A percentile compares a stretch with the other conserved stretches of the same genome.
These are phyloP conservation scores for Meyerozyma athensensis DNA, from an alignment of 1,139 yeast genomes.

Conservation along the genomic window DNA sequence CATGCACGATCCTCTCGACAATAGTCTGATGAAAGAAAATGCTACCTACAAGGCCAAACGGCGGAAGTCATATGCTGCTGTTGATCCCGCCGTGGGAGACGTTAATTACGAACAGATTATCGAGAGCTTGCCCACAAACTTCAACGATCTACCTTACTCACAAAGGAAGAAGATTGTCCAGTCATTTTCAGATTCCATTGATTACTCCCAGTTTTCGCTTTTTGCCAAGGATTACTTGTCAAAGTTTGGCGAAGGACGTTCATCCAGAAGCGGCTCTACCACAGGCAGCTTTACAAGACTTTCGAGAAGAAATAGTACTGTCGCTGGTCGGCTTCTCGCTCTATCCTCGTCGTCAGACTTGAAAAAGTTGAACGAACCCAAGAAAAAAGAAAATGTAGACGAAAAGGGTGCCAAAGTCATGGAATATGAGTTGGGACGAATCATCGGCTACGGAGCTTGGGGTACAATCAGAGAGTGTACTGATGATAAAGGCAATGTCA, in stretches of 20 bases:
- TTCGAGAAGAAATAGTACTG: conserved; percentile 32
- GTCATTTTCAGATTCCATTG: conserved; percentile 52
- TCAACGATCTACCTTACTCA: conserved; percentile 61
- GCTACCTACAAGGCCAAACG: conserved; percentile 18
- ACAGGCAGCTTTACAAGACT: conserved; percentile 26
- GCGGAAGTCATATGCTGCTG: conserved; percentile 15
- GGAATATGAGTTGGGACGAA: conserved; percentile 62
- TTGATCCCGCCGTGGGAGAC: conserved; percentile 27
- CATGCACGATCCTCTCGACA: conserved; percentile 2
- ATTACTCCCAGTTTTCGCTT: conserved; percentile 43
- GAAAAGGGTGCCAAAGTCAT: conserved; percentile 59
- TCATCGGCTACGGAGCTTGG: conserved; percentile 92
- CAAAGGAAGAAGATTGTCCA: conserved; percentile 57
- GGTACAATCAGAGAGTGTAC: conserved; percentile 79
- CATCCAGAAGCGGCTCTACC: conserved; percentile 19
- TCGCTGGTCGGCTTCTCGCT: conserved; percentile 41
- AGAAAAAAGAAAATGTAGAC: conserved; percentile 38
- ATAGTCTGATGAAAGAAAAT: conserved; percentile 6
- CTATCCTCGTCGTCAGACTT: conserved; percentile 36
- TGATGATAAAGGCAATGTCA: conserved; percentile 36
- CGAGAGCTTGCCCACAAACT: conserved; percentile 53
- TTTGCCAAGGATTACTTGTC: conserved; percentile 34
- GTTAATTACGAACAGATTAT: conserved; percentile 34
- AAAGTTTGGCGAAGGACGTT: conserved; percentile 14
- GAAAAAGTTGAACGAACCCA: conserved; percentile 19